Conservation (phyloP, 23 red algal genomes). For the Gracilariopsis chorda region DNA sequence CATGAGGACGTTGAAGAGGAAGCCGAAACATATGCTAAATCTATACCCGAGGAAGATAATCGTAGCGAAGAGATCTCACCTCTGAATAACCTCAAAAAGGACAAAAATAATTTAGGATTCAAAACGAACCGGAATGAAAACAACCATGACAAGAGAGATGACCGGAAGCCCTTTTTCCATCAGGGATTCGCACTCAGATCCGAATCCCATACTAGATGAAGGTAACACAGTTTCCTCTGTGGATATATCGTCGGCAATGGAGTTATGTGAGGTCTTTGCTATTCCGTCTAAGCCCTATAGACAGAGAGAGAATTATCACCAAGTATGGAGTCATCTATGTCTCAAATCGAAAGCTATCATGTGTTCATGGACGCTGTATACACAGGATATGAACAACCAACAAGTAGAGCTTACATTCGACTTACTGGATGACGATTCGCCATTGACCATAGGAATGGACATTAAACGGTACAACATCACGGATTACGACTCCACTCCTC, state of each 20-base stretch:
- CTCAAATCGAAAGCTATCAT: background rate
- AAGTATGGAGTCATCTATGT: background rate
- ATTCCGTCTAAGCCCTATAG: background rate
- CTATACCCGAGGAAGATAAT: background rate
- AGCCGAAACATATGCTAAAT: too few relatives aligned
- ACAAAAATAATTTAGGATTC: background rate
- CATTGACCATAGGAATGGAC: constrained; percentile 13
- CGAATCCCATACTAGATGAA: too few relatives aligned
- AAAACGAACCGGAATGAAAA: background rate
- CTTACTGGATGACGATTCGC: background rate
- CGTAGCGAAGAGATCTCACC: background rate
- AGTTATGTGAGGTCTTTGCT: background rate
- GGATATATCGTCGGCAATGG: background rate
- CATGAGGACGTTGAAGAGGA: too few relatives aligned
- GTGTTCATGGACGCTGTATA: background rate
- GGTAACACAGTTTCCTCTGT: constrained; percentile 17
- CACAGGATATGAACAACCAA: constrained; percentile 1
- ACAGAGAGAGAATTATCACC: background rate
- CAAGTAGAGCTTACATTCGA: background rate
- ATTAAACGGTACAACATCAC: background rate
- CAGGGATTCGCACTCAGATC: constrained; percentile 32
- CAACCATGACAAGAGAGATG: background rate
- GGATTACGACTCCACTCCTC: background rate
- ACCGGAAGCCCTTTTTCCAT: constrained; percentile 22
- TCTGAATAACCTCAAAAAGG: background rate